Evolutionary conservation across 2,329 filamentous ascomycete genomes (phyloP), one percentile per base, ranked within the genome.

Genomic region (Fusarium liriodendri): DNA sequence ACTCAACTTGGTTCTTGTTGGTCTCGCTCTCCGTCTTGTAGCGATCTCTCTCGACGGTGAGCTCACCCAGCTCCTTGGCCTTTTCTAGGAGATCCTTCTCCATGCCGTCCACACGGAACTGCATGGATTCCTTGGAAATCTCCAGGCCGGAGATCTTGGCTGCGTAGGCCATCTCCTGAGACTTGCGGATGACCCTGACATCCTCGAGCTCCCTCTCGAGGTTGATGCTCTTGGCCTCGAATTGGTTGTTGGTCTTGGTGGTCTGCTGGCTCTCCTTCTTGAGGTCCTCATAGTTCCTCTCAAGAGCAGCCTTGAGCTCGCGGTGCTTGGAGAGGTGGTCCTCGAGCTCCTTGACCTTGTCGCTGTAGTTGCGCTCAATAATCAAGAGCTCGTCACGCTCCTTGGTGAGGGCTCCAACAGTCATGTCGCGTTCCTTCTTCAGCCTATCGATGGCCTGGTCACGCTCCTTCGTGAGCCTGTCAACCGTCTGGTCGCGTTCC

Each of bases 321-420:
- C 67, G 63, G 57, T 78, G 75, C 35, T 76, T 76, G n/a, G 50
- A 27, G 5, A 79, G 67, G 9, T 79, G 76, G 10, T 72, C 76
- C 52, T 79, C 77, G 14, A 79, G 68, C 64, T 79, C 78, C 67
- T 77, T 79, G 50, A 79, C 71, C 54, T 77, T 77, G 59, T 64
- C 63, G 50, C 77, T 65, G 13, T 74, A 76, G 27, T 58, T 55
- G 11, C 68, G 58, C 38, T 79, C 75, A 6, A 76, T 75, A 54
- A 76, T 69, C 22, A 67, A 33, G 2, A 79, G 74, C 37, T 77
- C 67, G 6, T 78, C 75, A 10, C 77, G 76, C n/a, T 77, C 77
- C 38, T 71, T 74, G 11, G 72, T 76, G 60, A 79, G 69, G 57
- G 70, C 65, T 1, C 70, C 68, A 3, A 76, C 66, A 1, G 76